Evolutionary conservation across 371 early-diverging fungal genomes (phyloP).

Genomic region (Actinomortierella ambigua): DNA sequence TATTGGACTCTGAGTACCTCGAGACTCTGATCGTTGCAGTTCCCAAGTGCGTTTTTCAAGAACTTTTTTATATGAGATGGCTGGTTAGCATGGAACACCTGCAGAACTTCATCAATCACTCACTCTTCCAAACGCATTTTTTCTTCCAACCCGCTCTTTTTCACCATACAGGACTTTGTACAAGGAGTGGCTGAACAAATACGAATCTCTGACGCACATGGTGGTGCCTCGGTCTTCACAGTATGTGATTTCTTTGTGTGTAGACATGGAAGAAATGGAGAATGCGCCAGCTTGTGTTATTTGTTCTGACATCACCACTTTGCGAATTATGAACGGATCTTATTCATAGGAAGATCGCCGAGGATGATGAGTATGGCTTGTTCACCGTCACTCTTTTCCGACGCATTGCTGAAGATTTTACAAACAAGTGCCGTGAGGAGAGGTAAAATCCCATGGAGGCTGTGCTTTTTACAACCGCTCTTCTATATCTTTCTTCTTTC

Average conservation of each 20-base stretch:
- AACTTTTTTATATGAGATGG: background rate
- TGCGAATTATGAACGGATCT: background rate
- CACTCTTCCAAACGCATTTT: slow-evolving; percentile 5
- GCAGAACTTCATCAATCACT: no score
- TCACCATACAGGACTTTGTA: slow-evolving; percentile 53
- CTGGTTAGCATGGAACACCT: slow-evolving; percentile 9
- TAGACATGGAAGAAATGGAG: no score
- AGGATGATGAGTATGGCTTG: slow-evolving; percentile 93
- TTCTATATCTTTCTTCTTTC: background rate
- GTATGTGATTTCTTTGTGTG: slow-evolving; percentile 65
- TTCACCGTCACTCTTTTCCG: slow-evolving; percentile 92
- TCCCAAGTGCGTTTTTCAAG: slow-evolving; percentile 68
- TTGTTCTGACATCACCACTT: background rate
- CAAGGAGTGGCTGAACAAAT: slow-evolving; percentile 83
- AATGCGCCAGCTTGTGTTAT: no score
- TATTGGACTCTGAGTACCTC: slow-evolving; percentile 92
- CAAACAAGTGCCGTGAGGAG: slow-evolving; percentile 84
- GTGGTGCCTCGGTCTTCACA: slow-evolving; percentile 94
- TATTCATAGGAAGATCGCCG: slow-evolving; percentile 72
- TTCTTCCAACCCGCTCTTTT: background rate
- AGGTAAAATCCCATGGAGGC: slow-evolving; percentile 61
- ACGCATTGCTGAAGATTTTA: slow-evolving; percentile 87
- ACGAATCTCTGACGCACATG: slow-evolving; percentile 91
- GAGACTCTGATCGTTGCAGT: slow-evolving; percentile 94
- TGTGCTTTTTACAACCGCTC: background rate